A percentile compares a stretch with the other conserved stretches of the same genome.
phyloP scores from a whole-genome alignment of 2,329 filamentous ascomycete species.

The Plenodomus tracheiphilus region DNA sequence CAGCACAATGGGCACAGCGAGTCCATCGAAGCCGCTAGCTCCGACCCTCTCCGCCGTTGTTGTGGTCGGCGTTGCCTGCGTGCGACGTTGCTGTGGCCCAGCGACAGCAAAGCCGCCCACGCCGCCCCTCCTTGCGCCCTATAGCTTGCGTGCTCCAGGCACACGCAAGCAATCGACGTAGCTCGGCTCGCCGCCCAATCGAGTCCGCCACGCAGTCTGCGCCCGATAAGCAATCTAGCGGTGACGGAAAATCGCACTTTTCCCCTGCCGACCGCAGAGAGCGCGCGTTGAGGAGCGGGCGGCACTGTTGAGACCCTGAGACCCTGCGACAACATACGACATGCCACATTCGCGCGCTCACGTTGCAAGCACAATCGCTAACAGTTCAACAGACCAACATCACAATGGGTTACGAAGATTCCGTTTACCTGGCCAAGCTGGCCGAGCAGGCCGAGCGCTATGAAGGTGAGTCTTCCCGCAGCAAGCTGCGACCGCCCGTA shows the following conservation, averaged over 20 bases:
- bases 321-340: background rate
- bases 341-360: conserved; percentile 15
- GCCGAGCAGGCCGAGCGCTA: conserved; percentile 99
- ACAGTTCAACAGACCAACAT: conserved; percentile 32
- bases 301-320: conserved; percentile 8
- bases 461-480: conserved; percentile 68
- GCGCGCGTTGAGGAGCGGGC: conserved; percentile 24
- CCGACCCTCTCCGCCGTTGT: conserved; percentile 8
- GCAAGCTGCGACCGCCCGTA: conserved; percentile 4
- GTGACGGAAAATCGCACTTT: conserved; percentile 6
- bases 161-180: conserved; percentile 23
- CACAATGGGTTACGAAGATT: conserved; percentile 99
- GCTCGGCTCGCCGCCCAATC: conserved; percentile 9
- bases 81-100: conserved; percentile 15
- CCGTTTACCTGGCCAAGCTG: conserved; percentile 99
- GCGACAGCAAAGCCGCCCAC: conserved; percentile 24
- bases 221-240: background rate
- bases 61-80: conserved; percentile 11
- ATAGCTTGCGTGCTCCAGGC: conserved; percentile 16
- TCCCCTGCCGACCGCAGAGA: conserved; percentile 6
- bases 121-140: conserved; percentile 36
- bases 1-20: conserved; percentile 22
- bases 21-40: conserved; percentile 12
- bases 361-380: conserved; percentile 23
- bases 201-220: background rate